Evolutionary conservation across 768 basidiomycete species (phyloP).

Genomic region (Kwoniella botswanensis): DNA sequence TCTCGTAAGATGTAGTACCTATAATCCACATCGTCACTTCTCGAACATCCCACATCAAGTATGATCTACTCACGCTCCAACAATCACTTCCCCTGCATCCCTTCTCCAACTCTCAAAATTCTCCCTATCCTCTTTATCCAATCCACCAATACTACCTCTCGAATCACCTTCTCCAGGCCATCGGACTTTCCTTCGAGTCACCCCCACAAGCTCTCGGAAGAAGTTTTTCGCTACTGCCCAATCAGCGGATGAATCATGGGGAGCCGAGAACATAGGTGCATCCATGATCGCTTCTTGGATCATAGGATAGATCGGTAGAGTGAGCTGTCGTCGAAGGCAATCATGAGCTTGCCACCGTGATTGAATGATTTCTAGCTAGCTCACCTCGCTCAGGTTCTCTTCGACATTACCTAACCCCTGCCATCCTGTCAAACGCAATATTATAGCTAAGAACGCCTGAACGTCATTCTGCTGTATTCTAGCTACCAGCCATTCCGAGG

Average conservation of each 20-base stretch:
- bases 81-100: constrained; percentile 58
- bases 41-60: background rate
- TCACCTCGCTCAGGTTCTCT: constrained; percentile 79
- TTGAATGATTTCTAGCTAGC: background rate
- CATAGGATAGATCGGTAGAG: constrained; percentile 85
- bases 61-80: constrained; percentile 48
- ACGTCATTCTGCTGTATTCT: constrained; percentile 67
- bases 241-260: constrained; percentile 49
- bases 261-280: constrained; percentile 43
- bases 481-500: constrained; percentile 73
- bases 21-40: background rate
- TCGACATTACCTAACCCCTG: constrained; percentile 79
- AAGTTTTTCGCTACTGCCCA: constrained; percentile 68
- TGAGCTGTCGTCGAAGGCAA: constrained; percentile 51
- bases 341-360: too few species aligned
- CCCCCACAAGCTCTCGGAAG: constrained; percentile 75
- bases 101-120: constrained; percentile 53
- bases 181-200: constrained; percentile 72
- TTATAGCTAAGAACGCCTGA: constrained; percentile 72
- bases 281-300: constrained; percentile 75
- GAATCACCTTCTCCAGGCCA: constrained; percentile 64
- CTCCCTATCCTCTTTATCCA: constrained; percentile 52
- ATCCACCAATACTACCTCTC: constrained; percentile 19
- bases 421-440: constrained; percentile 74
- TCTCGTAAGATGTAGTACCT: constrained; percentile 81